Evolutionary conservation across 768 basidiomycete species (phyloP).

Genomic region (Kwoniella botswanensis): DNA sequence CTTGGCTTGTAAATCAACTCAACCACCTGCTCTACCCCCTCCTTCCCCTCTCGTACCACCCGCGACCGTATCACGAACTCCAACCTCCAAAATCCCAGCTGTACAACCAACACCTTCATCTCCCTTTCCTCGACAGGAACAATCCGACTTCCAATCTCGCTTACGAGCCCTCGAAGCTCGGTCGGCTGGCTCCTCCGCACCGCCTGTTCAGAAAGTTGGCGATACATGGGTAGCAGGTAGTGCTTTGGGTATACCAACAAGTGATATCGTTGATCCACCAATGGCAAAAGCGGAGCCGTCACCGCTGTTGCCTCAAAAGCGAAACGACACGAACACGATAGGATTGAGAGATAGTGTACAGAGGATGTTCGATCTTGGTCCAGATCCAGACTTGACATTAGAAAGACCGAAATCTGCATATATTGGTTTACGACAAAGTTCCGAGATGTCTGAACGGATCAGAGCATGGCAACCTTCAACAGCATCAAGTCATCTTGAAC

Average conservation of each 20-base stretch:
- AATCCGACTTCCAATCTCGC: slow-evolving; percentile 27
- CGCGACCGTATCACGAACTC: neutral
- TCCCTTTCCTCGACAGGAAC: slow-evolving; percentile 9
- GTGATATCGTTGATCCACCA: slow-evolving; percentile 20
- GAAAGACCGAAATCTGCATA: slow-evolving; percentile 14
- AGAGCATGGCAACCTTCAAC: slow-evolving; percentile 39
- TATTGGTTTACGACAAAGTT: slow-evolving; percentile 1
- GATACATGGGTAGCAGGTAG: slow-evolving; percentile 51
- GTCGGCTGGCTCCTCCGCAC: slow-evolving; percentile 23
- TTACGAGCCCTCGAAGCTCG: slow-evolving; percentile 23
- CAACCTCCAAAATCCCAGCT: slow-evolving; percentile 11
- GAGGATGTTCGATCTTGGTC: slow-evolving; percentile 46
- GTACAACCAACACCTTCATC: neutral
- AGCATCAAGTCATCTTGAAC: slow-evolving; percentile 12
- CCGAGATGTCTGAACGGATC: slow-evolving; percentile 22
- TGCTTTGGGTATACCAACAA: slow-evolving; percentile 26
- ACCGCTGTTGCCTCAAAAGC: neutral
- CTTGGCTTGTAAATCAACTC: slow-evolving; percentile 45
- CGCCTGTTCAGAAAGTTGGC: slow-evolving; percentile 50
- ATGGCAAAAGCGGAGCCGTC: neutral
- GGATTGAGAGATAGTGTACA: slow-evolving; percentile 42
- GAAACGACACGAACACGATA: slow-evolving; percentile 6
- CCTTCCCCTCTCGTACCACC: slow-evolving; percentile 36
- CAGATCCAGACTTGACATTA: slow-evolving; percentile 26
- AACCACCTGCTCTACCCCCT: slow-evolving; percentile 41